Percentiles rank a stretch among this genome's conserved stretches.
Conservation (phyloP, 1,284 basidiomycete genomes). For the Cronartium ribicola region DNA sequence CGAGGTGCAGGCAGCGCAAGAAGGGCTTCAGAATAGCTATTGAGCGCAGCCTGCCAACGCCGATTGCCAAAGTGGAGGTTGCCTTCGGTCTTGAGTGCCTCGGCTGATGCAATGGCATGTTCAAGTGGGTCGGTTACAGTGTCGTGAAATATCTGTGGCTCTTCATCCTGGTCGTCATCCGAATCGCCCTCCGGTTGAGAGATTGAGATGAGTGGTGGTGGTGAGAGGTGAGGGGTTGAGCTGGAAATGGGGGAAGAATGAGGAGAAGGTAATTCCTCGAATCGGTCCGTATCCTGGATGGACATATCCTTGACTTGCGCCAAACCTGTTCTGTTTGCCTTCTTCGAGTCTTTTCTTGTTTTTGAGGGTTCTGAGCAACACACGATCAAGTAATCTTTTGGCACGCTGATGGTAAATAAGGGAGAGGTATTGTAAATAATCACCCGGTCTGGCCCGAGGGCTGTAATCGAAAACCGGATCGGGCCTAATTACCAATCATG, state of each 20-base stretch:
- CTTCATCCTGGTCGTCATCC: neutral
- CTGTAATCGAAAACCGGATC: no score
- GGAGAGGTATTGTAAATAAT: no score
- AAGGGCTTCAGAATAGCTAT: constrained; percentile 15
- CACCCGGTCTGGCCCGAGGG: no score
- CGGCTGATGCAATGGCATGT: neutral
- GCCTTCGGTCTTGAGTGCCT: constrained; percentile 23
- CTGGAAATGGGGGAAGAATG: neutral
- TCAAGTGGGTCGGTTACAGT: neutral
- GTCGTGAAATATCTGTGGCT: constrained; percentile 1
- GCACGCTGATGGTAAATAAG: no score
- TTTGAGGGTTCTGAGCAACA: no score
- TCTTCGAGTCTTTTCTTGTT: no score
- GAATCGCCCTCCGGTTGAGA: neutral
- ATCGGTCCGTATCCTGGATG: neutral
- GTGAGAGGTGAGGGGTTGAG: neutral
- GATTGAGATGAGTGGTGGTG: neutral
- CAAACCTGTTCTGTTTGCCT: no score
- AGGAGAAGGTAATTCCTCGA: neutral
- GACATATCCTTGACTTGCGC: no score
- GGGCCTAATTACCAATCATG: no score
- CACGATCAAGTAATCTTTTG: no score
- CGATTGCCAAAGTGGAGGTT: constrained; percentile 8
- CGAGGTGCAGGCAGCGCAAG: neutral
- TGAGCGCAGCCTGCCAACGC: constrained; percentile 13